Evolutionary conservation across 192 early-diverging fungal genomes (phyloP).

Genomic region (Coemansia asiatica): DNA sequence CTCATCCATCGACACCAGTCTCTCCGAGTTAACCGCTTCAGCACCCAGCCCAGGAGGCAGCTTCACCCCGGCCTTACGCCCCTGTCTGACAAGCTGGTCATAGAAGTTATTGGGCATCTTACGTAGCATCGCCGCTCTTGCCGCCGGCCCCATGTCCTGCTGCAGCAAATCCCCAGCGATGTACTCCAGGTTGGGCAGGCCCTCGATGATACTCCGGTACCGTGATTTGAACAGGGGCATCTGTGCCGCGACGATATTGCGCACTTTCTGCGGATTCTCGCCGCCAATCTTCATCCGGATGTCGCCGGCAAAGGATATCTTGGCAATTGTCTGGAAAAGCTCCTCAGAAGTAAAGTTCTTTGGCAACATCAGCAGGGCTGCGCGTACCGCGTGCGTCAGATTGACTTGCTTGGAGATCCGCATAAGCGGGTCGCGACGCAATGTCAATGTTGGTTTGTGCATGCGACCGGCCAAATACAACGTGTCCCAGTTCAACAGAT

Average conservation of each 20-base stretch:
- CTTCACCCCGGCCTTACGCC: conserved; percentile 38
- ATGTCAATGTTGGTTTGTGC: conserved; percentile 80
- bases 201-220: conserved; percentile 54
- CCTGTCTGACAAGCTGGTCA: conserved; percentile 54
- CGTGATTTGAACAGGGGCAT: conserved; percentile 53
- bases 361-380: conserved; percentile 82
- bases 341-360: conserved; percentile 77
- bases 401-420: conserved; percentile 72
- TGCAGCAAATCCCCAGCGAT: conserved; percentile 50
- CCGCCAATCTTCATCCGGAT: conserved; percentile 89
- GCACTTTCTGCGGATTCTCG: conserved; percentile 95
- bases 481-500: conserved; percentile 92
- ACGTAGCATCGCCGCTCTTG: conserved; percentile 68
- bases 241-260: conserved; percentile 87
- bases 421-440: conserved; percentile 52
- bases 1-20: conserved; percentile 32
- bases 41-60: conserved; percentile 34
- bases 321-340: conserved; percentile 78
- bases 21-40: conserved; percentile 31
- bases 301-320: conserved; percentile 88
- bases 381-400: conserved; percentile 77
- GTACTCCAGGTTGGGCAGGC: conserved; percentile 49
- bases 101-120: conserved; percentile 81
- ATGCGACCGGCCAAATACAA: conserved; percentile 95
- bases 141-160: conserved; percentile 64